These are phyloP conservation scores for Aethionema arabicum DNA, from an alignment of 345 rosid species.

Conservation along the genomic window DNA sequence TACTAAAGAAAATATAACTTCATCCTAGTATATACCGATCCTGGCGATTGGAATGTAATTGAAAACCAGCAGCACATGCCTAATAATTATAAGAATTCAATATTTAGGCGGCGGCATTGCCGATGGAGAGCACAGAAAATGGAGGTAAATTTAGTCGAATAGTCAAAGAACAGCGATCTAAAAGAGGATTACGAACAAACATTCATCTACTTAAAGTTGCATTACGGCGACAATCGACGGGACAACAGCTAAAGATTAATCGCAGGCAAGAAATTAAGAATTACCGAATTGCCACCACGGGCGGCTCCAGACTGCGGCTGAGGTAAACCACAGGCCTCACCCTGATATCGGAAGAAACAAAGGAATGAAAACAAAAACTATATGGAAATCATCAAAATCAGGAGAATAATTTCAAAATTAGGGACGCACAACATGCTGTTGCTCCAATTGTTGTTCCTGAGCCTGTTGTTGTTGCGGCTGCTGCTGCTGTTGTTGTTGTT, in stretches of 20 bases:
- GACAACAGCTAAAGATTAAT: neutral
- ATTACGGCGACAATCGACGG: neutral
- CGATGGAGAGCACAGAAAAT: neutral
- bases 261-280: neutral
- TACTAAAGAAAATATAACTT: neutral
- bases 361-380: neutral
- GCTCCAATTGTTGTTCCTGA: conserved; percentile 18
- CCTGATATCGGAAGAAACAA: conserved; percentile 30
- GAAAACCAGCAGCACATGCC: neutral
- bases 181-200: neutral
- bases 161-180: neutral
- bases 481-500: conserved; percentile 23
- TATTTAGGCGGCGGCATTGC: neutral
- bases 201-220: neutral
- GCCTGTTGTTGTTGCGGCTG: neutral
- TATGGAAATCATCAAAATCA: conserved; percentile 3
- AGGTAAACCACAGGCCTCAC: conserved; percentile 43
- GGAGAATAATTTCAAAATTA: conserved; percentile 1
- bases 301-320: conserved; percentile 35
- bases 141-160: neutral
- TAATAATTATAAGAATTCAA: conserved; percentile 6
- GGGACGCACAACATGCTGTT: conserved; percentile 7
- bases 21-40: neutral
- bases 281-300: conserved; percentile 56
- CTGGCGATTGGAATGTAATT: neutral